These are phyloP conservation scores for Tylopilus vinaceipallidus DNA, from an alignment of 768 basidiomycete genomes.

Conservation along the genomic window DNA sequence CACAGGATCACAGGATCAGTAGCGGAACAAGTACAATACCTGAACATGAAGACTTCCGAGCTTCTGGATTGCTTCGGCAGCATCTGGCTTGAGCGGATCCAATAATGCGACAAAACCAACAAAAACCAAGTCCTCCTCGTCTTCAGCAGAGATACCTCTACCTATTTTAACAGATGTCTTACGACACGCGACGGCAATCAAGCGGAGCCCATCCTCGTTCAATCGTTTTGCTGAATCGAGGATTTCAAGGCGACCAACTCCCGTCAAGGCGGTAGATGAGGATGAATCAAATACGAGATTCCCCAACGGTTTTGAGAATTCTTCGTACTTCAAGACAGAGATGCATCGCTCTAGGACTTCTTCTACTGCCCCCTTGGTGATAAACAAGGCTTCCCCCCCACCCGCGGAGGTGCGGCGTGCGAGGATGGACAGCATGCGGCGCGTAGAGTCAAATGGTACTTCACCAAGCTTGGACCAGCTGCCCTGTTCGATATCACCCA, in stretches of 20 bases:
- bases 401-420: conserved; percentile 24
- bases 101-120: conserved; percentile 30
- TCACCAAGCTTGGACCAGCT: conserved; percentile 33
- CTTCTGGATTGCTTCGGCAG: conserved; percentile 29
- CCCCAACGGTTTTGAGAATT: conserved; percentile 10
- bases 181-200: conserved; percentile 30
- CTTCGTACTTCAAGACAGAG: conserved; percentile 18
- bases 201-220: conserved; percentile 32
- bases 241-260: conserved; percentile 19
- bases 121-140: conserved; percentile 31
- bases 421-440: conserved; percentile 35
- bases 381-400: conserved; percentile 22
- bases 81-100: conserved; percentile 33
- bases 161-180: conserved; percentile 16
- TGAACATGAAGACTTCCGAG: conserved; percentile 30
- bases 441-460: conserved; percentile 37
- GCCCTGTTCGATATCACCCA: conserved; percentile 8
- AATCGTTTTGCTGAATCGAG: conserved; percentile 27
- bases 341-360: conserved; percentile 33
- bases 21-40: conserved; percentile 14
- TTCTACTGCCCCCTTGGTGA: conserved; percentile 33
- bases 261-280: conserved; percentile 16
- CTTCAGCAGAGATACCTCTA: conserved; percentile 17
- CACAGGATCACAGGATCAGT: background rate
- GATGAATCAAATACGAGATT: conserved; percentile 18